Evolutionary conservation across 2,329 filamentous ascomycete genomes (phyloP), one percentile per base, ranked within the genome.

Genomic region (Coniochaeta hoffmannii): DNA sequence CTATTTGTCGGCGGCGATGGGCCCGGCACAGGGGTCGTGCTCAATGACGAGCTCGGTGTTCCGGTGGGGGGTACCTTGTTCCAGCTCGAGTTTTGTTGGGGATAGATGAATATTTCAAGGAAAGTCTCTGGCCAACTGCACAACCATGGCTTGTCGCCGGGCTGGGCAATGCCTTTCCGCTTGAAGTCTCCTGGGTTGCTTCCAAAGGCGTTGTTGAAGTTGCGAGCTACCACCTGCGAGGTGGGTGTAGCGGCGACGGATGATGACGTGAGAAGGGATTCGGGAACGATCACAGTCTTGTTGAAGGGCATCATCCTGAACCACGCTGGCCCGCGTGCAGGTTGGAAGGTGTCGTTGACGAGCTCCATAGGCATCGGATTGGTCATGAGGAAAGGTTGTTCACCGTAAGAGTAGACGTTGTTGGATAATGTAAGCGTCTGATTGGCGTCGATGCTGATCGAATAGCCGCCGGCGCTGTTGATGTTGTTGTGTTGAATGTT

Each of bases 51-150:
- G 49, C 49, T 28, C 6, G 49, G 22, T 53, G 14, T 22, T 30
- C 53, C 19, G 36, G 11, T 56, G 55, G 53, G 58, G 53, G 58
- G 32, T 49, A 54, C 30, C 10, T 49, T 59, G 54, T 53, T 61
- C 8, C 66, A 65, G 59, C 74, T 79, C 54, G 71, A 73, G 61
- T 78, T 81, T 60, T 82, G 77, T 24, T 70, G 68, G 1, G 79
- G 73, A 59, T 82, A 85, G 38, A 85, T 78, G 60, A 82, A 82
- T 3, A 82, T 66, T 53, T 84, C 80, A 5, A 84, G 69, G 2
- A 74, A 70, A 0, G 79, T 82, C 28, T 75, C 71, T 2, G 79
- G 77, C 81, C 81, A 85, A 1, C 71, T 77, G 63, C 81, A 85
- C 22, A 84, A 72, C 81, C 81, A 85, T 1, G 78, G 76, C 56